phyloP scores from a whole-genome alignment of 495 filamentous ascomycete species.

The Staphylotrichum tortipilum region DNA sequence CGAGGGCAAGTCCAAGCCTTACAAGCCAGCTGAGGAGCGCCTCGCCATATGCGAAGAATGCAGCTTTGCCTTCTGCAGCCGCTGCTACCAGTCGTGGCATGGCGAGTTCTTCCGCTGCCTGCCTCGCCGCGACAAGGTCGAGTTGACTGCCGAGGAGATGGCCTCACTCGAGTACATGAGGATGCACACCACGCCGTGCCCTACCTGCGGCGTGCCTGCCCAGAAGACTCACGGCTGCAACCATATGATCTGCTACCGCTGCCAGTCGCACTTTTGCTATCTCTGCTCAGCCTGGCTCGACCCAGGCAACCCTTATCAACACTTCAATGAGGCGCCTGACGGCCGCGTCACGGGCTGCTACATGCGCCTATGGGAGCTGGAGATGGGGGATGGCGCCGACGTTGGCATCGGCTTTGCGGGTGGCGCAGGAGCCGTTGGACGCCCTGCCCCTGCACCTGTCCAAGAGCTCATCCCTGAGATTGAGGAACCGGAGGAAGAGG shows the following conservation, averaged over 20 bases:
- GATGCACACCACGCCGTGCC: slow-evolving; percentile 75
- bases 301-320: slow-evolving; percentile 70
- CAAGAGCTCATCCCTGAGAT: slow-evolving; percentile 18
- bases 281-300: slow-evolving; percentile 84
- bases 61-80: slow-evolving; percentile 78
- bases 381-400: slow-evolving; percentile 67
- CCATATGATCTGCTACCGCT: slow-evolving; percentile 92
- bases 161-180: slow-evolving; percentile 74
- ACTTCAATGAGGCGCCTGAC: slow-evolving; percentile 60
- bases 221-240: slow-evolving; percentile 95
- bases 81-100: slow-evolving; percentile 68
- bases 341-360: slow-evolving; percentile 57
- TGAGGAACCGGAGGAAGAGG: slow-evolving; percentile 21
- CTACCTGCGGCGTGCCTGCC: slow-evolving; percentile 75
- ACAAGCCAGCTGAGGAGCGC: slow-evolving; percentile 24
- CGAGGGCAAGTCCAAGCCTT: slow-evolving; percentile 19
- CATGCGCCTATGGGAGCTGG: slow-evolving; percentile 82
- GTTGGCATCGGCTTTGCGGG: slow-evolving; percentile 47
- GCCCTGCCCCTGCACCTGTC: slow-evolving; percentile 5
- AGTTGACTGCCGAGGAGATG: slow-evolving; percentile 73
- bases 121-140: slow-evolving; percentile 49
- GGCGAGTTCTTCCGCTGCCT: slow-evolving; percentile 62
- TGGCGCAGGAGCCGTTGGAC: slow-evolving; percentile 24
- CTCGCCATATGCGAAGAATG: slow-evolving; percentile 85
- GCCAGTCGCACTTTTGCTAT: slow-evolving; percentile 90